Percentiles rank a stretch among this genome's conserved stretches.
These are phyloP conservation scores for Massarina eburnea DNA, from an alignment of 2,329 filamentous ascomycete genomes.

Conservation along the genomic window DNA sequence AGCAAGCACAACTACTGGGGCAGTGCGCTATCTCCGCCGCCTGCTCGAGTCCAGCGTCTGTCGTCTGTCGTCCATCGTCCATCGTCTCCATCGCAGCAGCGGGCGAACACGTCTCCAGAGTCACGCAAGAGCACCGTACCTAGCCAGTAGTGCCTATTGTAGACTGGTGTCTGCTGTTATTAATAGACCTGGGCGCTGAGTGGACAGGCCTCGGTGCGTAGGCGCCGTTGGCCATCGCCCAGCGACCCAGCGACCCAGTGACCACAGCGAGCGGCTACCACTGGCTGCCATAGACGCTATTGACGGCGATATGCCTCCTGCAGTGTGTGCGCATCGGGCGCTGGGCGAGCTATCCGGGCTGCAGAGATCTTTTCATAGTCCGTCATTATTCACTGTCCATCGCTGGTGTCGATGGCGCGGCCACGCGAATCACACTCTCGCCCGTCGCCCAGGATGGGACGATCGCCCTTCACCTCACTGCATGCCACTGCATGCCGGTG, in stretches of 20 bases:
- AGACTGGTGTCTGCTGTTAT: neutral
- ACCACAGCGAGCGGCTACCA: slow-evolving; percentile 9
- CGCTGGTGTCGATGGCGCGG: neutral
- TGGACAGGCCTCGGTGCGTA: slow-evolving; percentile 14
- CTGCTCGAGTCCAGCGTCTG: no score
- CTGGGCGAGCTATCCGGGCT: slow-evolving; percentile 3
- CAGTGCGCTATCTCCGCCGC: neutral
- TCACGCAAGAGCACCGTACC: no score
- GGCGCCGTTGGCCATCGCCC: slow-evolving; percentile 22
- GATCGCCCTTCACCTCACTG: neutral
- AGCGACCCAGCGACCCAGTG: neutral
- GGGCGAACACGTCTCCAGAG: no score
- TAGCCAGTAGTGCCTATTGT: neutral
- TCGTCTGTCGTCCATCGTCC: no score
- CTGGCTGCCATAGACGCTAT: slow-evolving; percentile 30
- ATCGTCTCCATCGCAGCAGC: neutral
- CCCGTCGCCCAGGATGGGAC: no score
- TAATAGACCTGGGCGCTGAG: neutral
- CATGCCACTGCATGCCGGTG: neutral
- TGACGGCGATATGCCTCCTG: slow-evolving; percentile 3
- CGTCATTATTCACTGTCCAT: neutral
- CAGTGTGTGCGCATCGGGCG: slow-evolving; percentile 10
- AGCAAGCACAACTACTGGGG: neutral
- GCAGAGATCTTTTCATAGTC: neutral
- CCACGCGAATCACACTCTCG: neutral